These are phyloP conservation scores for Citrullus colocynthis DNA, from an alignment of 306 rosid genomes.

Conservation along the genomic window DNA sequence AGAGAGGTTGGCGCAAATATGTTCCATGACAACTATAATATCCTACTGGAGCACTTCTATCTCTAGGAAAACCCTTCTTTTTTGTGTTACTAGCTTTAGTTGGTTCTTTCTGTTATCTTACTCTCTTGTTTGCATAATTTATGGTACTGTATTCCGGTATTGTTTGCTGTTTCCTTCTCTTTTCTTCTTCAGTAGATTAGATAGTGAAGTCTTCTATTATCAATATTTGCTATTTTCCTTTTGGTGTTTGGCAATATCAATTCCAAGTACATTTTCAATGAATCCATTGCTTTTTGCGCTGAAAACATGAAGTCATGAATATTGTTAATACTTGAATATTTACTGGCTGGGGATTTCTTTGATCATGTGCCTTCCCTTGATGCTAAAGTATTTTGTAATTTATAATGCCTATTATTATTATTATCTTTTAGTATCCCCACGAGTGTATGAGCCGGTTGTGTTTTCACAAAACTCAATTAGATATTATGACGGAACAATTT, in stretches of 20 bases:
- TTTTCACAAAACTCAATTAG: too few relatives aligned
- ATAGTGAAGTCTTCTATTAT: slow-evolving; percentile 3
- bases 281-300: neutral
- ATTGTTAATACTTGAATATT: neutral
- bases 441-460: too few relatives aligned
- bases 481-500: too few relatives aligned
- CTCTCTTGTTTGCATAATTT: slow-evolving; percentile 38
- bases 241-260: neutral
- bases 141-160: slow-evolving; percentile 34
- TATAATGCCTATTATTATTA: too few relatives aligned
- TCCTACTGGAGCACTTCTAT: neutral
- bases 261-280: neutral
- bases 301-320: neutral
- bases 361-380: neutral
- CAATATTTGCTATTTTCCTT: slow-evolving; percentile 6
- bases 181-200: neutral
- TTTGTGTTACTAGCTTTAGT: slow-evolving; percentile 46
- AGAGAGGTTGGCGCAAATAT: neutral
- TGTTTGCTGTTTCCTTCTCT: slow-evolving; percentile 25
- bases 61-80: neutral
- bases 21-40: neutral
- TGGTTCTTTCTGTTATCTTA: slow-evolving; percentile 23
- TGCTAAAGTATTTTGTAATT: too few relatives aligned
- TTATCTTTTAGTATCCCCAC: too few relatives aligned
- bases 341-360: neutral